Evolutionary conservation across 164 flowering plant genomes (phyloP).

Genomic region (Chloranthus sessilifolius): DNA sequence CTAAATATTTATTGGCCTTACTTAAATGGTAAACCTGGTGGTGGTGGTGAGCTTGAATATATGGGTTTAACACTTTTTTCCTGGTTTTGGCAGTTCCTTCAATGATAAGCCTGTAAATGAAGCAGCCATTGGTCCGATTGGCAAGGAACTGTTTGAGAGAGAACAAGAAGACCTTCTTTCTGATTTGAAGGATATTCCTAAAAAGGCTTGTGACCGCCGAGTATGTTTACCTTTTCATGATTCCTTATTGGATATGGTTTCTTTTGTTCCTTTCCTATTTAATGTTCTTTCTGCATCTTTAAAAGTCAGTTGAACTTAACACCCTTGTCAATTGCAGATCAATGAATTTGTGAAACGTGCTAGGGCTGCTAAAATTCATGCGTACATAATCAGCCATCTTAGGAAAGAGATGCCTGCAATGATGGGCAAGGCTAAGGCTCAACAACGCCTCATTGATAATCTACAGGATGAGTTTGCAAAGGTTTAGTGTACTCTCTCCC

Average conservation of each 20-base stretch:
- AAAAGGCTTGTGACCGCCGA: slow-evolving; percentile 95
- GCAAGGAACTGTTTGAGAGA: slow-evolving; percentile 81
- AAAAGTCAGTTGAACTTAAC: not conserved
- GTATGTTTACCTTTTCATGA: slow-evolving; percentile 34
- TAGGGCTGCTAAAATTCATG: slow-evolving; percentile 96
- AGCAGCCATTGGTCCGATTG: slow-evolving; percentile 68
- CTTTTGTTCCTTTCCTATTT: slow-evolving; percentile 4
- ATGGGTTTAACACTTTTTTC: slow-evolving; percentile 7
- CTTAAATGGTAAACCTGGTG: too few relatives aligned
- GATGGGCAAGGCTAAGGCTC: slow-evolving; percentile 92
- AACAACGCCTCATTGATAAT: slow-evolving; percentile 74
- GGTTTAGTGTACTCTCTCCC: slow-evolving; percentile 34
- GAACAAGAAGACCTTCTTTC: slow-evolving; percentile 91
- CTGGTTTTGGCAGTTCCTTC: slow-evolving; percentile 62
- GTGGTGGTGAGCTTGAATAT: too few relatives aligned
- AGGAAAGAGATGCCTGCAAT: slow-evolving; percentile 93
- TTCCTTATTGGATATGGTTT: not conserved
- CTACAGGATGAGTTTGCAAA: slow-evolving; percentile 79
- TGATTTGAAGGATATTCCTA: slow-evolving; percentile 90
- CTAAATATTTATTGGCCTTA: too few relatives aligned
- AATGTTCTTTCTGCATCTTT: not conserved
- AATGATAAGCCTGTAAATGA: slow-evolving; percentile 89
- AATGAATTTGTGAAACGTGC: slow-evolving; percentile 98
- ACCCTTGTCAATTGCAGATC: slow-evolving; percentile 41
- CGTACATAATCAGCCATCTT: slow-evolving; percentile 91